Evolutionary conservation across 1,284 basidiomycete species (phyloP).

Genomic region (Polyporus tsugae): DNA sequence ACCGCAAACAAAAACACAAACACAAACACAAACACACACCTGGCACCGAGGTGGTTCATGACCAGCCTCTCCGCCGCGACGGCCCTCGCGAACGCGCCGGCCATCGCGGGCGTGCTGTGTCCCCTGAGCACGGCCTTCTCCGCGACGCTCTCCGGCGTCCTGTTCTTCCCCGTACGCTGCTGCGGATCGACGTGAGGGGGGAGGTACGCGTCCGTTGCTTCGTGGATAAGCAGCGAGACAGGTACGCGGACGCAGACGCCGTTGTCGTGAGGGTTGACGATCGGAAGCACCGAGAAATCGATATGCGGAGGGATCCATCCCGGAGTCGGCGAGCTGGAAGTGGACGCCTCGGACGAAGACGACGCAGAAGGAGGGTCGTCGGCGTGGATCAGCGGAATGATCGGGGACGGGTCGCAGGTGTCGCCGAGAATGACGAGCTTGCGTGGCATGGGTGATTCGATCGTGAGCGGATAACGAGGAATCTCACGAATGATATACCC

Average conservation of each 20-base stretch:
- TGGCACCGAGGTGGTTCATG: constrained; percentile 85
- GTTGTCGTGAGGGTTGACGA: constrained; percentile 15
- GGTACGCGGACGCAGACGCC: constrained; percentile 19
- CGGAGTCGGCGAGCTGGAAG: neutral
- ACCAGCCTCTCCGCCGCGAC: constrained; percentile 74
- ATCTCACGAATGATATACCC: constrained; percentile 84
- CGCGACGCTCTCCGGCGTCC: constrained; percentile 57
- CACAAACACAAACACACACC: constrained; percentile 53
- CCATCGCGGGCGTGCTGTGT: constrained; percentile 87
- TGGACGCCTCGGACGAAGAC: neutral
- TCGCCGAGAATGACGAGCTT: constrained; percentile 66
- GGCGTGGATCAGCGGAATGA: constrained; percentile 61
- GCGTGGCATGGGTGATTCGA: constrained; percentile 49
- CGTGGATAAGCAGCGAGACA: constrained; percentile 70
- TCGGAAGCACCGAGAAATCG: constrained; percentile 15
- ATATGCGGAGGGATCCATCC: neutral
- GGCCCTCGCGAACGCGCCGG: constrained; percentile 78
- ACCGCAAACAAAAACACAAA: constrained; percentile 19
- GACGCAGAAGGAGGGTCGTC: constrained; percentile 9
- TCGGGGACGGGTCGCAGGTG: constrained; percentile 68
- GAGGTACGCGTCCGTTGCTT: constrained; percentile 86
- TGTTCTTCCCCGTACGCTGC: constrained; percentile 48
- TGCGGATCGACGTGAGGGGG: constrained; percentile 59
- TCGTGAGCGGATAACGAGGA: constrained; percentile 45
- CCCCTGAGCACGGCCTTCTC: constrained; percentile 71